Conservation (phyloP, 164 flowering plant genomes). For the Hamamelis virginiana region DNA sequence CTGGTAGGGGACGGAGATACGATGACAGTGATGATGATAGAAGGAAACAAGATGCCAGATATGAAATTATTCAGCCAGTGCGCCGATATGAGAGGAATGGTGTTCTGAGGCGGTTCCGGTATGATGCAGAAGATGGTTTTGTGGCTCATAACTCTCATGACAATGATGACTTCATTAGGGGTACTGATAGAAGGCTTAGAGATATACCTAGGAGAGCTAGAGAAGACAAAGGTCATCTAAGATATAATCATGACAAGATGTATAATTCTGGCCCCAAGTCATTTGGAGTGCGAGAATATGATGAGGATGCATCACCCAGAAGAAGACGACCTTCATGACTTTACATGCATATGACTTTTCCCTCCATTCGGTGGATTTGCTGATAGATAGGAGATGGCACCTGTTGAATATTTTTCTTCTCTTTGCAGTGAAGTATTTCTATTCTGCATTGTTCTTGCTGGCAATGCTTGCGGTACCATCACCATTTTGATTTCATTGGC, state of each 20-base stretch:
- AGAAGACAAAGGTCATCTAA: conserved; percentile 4
- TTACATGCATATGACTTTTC: conserved; percentile 8
- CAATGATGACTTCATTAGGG: conserved; percentile 8
- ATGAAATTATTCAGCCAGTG: conserved; percentile 18
- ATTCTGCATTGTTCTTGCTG: conserved; percentile 12
- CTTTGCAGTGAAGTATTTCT: conserved; percentile 22
- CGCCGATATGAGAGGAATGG: conserved; percentile 24
- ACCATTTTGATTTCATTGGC: conserved; percentile 13
- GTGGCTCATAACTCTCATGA: conserved; percentile 5
- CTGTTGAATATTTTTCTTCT: conserved; percentile 18
- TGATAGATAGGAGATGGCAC: conserved; percentile 20
- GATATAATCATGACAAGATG: conserved; percentile 17
- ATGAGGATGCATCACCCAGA: conserved; percentile 28
- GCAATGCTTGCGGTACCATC: conserved; percentile 18
- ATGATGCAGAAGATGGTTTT: conserved; percentile 15
- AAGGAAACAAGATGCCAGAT: conserved; percentile 20
- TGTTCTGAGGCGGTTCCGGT: conserved; percentile 16
- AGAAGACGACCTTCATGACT: conserved; percentile 30
- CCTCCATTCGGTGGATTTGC: conserved; percentile 15
- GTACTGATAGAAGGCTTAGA: conserved; percentile 9
- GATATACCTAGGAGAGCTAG: neutral
- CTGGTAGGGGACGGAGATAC: conserved; percentile 17
- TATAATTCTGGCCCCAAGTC: conserved; percentile 16
- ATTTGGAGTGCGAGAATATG: conserved; percentile 24
- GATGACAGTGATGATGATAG: conserved; percentile 21